Conservation (phyloP, 208 protist genomes). For the Sergeia podlipaevii region DNA sequence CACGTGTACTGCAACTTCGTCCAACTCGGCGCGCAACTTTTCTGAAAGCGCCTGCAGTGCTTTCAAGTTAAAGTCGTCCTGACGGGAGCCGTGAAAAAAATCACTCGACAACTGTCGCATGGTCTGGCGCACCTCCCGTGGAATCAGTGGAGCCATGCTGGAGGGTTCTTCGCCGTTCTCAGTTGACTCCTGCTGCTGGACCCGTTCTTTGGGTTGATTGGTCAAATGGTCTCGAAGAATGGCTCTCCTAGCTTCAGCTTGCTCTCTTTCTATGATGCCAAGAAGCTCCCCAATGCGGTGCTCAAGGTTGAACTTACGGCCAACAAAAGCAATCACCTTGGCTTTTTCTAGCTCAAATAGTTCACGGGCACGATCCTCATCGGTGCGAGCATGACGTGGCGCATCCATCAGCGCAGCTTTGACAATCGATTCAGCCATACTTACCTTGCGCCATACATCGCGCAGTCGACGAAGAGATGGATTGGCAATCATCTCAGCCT, state of each 20-base stretch:
- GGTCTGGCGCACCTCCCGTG: no score
- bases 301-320: slow-evolving; percentile 63
- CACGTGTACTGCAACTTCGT: slow-evolving; percentile 4
- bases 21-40: slow-evolving; percentile 20
- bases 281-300: slow-evolving; percentile 40
- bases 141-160: no score
- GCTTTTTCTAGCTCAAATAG: slow-evolving; percentile 58
- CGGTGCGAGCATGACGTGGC: slow-evolving; percentile 19
- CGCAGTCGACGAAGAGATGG: slow-evolving; percentile 19
- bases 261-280: slow-evolving; percentile 11
- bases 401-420: background rate
- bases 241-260: no score
- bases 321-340: slow-evolving; percentile 73
- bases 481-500: slow-evolving; percentile 15
- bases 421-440: slow-evolving; percentile 15
- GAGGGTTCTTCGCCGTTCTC: background rate
- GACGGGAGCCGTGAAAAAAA: no score
- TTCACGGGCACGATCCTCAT: slow-evolving; percentile 33
- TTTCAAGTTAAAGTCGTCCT: background rate
- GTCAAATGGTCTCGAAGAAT: background rate
- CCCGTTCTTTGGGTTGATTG: slow-evolving; percentile 1
- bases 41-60: slow-evolving; percentile 5
- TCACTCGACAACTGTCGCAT: no score
- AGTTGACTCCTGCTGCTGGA: background rate
- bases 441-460: slow-evolving; percentile 21